Base-by-base conservation (phyloP, 306 rosid genomes). In the Neltuma alba region DNA sequence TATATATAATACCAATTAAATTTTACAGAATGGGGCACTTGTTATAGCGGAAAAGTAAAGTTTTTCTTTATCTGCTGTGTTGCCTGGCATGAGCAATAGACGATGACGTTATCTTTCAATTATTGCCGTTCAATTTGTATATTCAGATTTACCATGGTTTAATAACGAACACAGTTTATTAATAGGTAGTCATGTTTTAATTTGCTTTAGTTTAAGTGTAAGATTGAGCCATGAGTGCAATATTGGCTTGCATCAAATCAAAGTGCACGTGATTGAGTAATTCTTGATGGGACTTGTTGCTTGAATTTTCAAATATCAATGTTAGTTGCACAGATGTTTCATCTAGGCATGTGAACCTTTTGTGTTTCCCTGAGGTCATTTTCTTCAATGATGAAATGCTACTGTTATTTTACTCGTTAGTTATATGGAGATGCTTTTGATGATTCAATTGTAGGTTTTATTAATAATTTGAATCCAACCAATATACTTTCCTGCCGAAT, bases 311-410 rank as follows among this genome's bases (percentile, higher is more conserved):
- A 7, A 18, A 30, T 52, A 55, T 28, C 2, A 9, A 37, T 36
- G 48, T n/a, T 2, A 31, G 57, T 37, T 25, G 21, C 18, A 4
- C 38, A 21, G 31, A 47, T 69, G 28, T 55, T 77, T 76, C 41
- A 70, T 76, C 33, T 68, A 79, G 28, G 72, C 61, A 74, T 70
- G 70, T 64, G 73, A 78, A 20, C 37, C 18, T 57, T 76, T 81
- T 3, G 11, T 50, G 31, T 67, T 40, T 58, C 58, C 70, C 21
- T 52, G 62, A 12, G 28, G 50, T 23, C 33, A 6, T 21, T 77
- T 80, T 76, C 18, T 60, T 48, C 40, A 6, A 27, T 15, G 75
- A 36, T 44, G 37, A 18, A 27, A 14, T 67, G 57, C 42, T 57
- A 44, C 70, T 52, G 2, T n/a, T 9, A 38, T 23, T 70, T 3